These are phyloP conservation scores for Trichoderma sp. DNA, from an alignment of 2,329 filamentous ascomycete genomes.

Conservation along the genomic window DNA sequence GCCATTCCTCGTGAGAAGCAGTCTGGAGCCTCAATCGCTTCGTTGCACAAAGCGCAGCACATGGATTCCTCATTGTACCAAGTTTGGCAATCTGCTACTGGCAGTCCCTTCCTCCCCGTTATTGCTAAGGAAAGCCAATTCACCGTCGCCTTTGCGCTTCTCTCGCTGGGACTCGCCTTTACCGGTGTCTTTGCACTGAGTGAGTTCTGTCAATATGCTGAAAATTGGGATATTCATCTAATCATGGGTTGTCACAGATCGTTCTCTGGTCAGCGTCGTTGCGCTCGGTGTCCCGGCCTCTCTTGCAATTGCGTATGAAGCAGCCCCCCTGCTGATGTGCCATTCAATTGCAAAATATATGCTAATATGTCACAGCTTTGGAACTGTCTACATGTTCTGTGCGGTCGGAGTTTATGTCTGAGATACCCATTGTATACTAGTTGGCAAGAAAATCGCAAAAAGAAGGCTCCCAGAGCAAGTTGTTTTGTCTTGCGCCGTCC, in stretches of 20 bases:
- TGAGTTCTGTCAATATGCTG: conserved; percentile 44
- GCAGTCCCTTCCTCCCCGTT: conserved; percentile 77
- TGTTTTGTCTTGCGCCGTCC: conserved; percentile 20
- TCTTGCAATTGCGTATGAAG: conserved; percentile 78
- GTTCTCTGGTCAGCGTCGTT: conserved; percentile 72
- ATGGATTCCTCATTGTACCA: conserved; percentile 82
- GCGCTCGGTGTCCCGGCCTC: conserved; percentile 83
- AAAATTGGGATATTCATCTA: neutral
- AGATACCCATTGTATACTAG: conserved; percentile 48
- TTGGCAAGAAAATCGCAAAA: conserved; percentile 30
- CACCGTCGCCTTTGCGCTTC: conserved; percentile 71
- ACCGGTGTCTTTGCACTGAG: conserved; percentile 83
- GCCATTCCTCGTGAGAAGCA: conserved; percentile 5
- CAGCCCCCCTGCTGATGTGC: neutral
- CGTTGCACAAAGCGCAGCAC: conserved; percentile 33
- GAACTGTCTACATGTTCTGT: conserved; percentile 97
- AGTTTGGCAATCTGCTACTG: conserved; percentile 89
- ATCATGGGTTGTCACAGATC: conserved; percentile 54
- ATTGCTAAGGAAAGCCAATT: conserved; percentile 84
- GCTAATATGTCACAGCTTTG: conserved; percentile 61
- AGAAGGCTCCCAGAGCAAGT: conserved; percentile 26
- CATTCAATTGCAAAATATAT: conserved; percentile 16
- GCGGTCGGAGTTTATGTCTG: conserved; percentile 98
- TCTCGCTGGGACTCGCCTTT: conserved; percentile 68
- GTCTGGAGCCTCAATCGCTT: conserved; percentile 1